phyloP scores from a whole-genome alignment of 805 yeast species.

The Candida adriatica region DNA sequence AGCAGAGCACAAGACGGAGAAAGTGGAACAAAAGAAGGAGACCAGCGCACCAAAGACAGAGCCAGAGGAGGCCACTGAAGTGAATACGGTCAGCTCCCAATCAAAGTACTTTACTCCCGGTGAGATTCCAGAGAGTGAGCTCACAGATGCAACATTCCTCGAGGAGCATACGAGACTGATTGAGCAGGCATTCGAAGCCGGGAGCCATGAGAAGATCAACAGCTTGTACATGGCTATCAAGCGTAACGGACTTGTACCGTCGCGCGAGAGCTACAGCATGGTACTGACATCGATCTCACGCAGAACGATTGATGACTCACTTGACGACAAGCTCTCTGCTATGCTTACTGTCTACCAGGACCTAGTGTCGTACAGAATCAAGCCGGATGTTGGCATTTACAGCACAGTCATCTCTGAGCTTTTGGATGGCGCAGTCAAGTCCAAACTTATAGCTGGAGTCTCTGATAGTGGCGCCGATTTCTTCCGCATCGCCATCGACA shows the following conservation, averaged over 20 bases:
- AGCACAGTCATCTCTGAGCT: conserved; percentile 43
- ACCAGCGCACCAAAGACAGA: no score
- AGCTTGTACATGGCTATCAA: conserved; percentile 33
- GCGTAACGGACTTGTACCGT: conserved; percentile 40
- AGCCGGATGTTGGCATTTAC: conserved; percentile 53
- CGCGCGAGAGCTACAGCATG: conserved; percentile 43
- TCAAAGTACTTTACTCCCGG: conserved; percentile 14
- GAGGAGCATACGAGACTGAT: conserved; percentile 27
- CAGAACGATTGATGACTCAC: conserved; percentile 44
- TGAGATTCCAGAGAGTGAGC: conserved; percentile 16
- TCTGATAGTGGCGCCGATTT: conserved; percentile 37
- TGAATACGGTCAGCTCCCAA: neutral
- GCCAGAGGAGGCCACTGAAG: neutral
- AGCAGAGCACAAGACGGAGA: neutral
- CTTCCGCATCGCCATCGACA: conserved; percentile 44
- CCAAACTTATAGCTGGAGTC: conserved; percentile 29
- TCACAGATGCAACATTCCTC: conserved; percentile 24
- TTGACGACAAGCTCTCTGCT: conserved; percentile 56
- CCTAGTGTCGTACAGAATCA: conserved; percentile 43
- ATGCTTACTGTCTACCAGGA: conserved; percentile 65
- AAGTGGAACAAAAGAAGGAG: neutral
- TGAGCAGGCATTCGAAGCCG: conserved; percentile 17
- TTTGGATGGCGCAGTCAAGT: conserved; percentile 40
- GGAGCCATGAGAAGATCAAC: conserved; percentile 30
- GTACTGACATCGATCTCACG: conserved; percentile 47